Evolutionary conservation across 305 asterid species (phyloP).

Genomic region (Nicotiana rustica): DNA sequence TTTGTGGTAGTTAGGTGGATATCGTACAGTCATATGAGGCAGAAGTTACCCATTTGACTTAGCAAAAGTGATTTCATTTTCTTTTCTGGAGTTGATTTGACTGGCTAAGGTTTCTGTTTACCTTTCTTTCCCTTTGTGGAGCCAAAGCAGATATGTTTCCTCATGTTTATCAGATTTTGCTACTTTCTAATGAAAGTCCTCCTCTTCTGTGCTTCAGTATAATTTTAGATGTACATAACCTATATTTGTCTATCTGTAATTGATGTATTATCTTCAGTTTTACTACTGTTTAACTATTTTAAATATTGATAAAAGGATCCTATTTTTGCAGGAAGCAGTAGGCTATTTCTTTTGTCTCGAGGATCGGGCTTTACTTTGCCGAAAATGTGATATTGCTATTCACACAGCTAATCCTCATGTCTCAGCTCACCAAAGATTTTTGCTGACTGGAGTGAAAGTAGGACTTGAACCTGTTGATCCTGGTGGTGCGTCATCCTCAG

Average conservation of each 20-base stretch:
- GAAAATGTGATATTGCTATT: constrained; percentile 83
- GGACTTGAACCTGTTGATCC: constrained; percentile 72
- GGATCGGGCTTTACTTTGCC: constrained; percentile 91
- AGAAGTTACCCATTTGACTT: neutral
- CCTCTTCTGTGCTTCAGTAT: constrained; percentile 10
- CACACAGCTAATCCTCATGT: constrained; percentile 74
- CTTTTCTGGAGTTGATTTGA: constrained; percentile 10
- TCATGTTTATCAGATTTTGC: neutral
- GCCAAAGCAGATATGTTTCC: neutral
- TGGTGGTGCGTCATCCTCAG: constrained; percentile 52
- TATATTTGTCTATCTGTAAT: neutral
- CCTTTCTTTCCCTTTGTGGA: neutral
- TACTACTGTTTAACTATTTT: neutral
- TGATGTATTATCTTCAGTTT: neutral
- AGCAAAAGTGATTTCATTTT: neutral
- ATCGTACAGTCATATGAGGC: neutral
- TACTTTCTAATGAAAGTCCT: constrained; percentile 7
- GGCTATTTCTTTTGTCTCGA: constrained; percentile 96
- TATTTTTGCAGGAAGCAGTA: constrained; percentile 68
- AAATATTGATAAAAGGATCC: constrained; percentile 21
- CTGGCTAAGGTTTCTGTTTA: constrained; percentile 6
- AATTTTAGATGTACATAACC: neutral
- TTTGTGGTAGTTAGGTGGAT: constrained; percentile 3
- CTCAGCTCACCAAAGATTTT: constrained; percentile 79
- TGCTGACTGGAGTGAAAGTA: constrained; percentile 91